These are phyloP conservation scores for Monosporascus sp. DNA, from an alignment of 2,329 filamentous ascomycete genomes.

Conservation along the genomic window DNA sequence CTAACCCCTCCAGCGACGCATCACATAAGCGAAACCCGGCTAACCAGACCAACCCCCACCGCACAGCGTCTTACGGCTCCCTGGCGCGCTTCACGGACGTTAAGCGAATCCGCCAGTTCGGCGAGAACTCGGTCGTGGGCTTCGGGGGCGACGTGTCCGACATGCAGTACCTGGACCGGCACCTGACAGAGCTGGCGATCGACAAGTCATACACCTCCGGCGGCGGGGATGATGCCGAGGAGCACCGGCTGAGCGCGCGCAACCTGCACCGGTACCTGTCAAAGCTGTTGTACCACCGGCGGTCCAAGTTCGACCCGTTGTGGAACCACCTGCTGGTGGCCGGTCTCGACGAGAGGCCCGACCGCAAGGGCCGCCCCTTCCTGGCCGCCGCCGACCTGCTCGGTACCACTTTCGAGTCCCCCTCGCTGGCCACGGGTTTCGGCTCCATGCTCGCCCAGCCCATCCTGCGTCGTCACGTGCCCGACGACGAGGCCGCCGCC, in stretches of 20 bases:
- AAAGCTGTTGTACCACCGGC: conserved; percentile 93
- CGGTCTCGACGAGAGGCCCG: conserved; percentile 76
- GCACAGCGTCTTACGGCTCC: conserved; percentile 87
- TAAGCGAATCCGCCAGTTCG: conserved; percentile 88
- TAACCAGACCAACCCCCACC: conserved; percentile 3
- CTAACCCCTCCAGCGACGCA: background rate
- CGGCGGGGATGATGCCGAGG: conserved; percentile 21
- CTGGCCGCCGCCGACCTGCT: conserved; percentile 87
- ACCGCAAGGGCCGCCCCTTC: conserved; percentile 76
- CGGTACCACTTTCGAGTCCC: conserved; percentile 84
- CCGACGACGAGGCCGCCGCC: conserved; percentile 73
- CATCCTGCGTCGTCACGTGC: conserved; percentile 76
- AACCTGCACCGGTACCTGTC: conserved; percentile 96
- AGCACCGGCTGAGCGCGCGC: conserved; percentile 69
- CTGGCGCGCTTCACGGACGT: conserved; percentile 95
- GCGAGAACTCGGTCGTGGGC: conserved; percentile 76
- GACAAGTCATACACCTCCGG: conserved; percentile 71
- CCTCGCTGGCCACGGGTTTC: conserved; percentile 88
- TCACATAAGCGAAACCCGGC: conserved; percentile 1
- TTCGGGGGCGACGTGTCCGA: conserved; percentile 97
- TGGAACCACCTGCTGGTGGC: conserved; percentile 96
- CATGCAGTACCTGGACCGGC: conserved; percentile 97
- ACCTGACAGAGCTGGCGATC: conserved; percentile 81
- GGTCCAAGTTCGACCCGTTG: conserved; percentile 91
- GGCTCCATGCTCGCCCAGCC: conserved; percentile 90